Evolutionary conservation across 306 rosid species (phyloP).

Genomic region (Lotus japonicus): DNA sequence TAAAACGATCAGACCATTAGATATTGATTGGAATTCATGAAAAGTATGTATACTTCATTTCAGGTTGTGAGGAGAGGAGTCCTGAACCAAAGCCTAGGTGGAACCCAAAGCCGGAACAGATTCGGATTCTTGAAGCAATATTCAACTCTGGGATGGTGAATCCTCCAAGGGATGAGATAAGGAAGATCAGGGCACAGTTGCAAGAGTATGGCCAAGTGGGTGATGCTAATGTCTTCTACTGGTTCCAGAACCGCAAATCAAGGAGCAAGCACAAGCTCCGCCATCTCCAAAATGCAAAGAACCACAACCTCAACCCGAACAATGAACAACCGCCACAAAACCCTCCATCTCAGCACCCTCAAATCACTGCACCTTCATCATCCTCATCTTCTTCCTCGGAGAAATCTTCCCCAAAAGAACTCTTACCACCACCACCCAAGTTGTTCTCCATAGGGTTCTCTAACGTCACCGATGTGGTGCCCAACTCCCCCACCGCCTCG

Average conservation of each 20-base stretch:
- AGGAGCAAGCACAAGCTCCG: constrained; percentile 98
- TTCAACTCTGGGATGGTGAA: constrained; percentile 98
- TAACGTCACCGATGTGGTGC: constrained; percentile 30
- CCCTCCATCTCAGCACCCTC: background rate
- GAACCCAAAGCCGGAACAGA: constrained; percentile 96
- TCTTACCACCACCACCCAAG: constrained; percentile 19
- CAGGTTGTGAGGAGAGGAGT: constrained; percentile 60
- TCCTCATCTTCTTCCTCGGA: constrained; percentile 68
- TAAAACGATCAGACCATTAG: background rate
- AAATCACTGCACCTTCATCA: background rate
- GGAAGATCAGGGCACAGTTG: constrained; percentile 81
- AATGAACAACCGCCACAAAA: constrained; percentile 19
- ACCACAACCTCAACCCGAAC: constrained; percentile 30
- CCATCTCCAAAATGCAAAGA: constrained; percentile 59
- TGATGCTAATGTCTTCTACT: constrained; percentile 92
- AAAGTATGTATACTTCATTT: too few species aligned
- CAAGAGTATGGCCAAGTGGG: constrained; percentile 97
- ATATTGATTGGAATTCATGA: background rate
- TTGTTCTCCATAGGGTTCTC: constrained; percentile 45
- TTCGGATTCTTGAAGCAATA: constrained; percentile 78
- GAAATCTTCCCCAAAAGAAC: constrained; percentile 52
- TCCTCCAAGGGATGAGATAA: constrained; percentile 90
- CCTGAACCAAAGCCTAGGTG: constrained; percentile 96
- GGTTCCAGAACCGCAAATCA: constrained; percentile 97
- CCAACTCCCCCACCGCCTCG: constrained; percentile 47